phyloP scores from a whole-genome alignment of 2,329 filamentous ascomycete genomes.

The Cladophialophora bantiana region DNA sequence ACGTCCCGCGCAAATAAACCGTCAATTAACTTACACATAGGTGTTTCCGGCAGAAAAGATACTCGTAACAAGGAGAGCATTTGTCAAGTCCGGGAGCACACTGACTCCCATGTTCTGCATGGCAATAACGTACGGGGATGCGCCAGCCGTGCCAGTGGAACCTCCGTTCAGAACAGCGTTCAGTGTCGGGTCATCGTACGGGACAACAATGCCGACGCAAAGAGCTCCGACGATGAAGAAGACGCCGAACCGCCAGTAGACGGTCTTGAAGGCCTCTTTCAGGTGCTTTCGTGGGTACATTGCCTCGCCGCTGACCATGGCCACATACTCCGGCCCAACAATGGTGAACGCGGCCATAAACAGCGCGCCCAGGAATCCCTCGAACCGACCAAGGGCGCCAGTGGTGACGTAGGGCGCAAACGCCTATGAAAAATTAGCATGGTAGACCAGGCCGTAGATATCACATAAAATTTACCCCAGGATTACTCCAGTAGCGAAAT shows the following conservation, averaged over 20 bases:
- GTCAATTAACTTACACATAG: conserved; percentile 47
- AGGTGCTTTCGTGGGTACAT: conserved; percentile 72
- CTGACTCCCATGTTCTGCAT: conserved; percentile 63
- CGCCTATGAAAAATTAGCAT: conserved; percentile 42
- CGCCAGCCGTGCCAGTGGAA: conserved; percentile 61
- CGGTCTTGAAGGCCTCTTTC: conserved; percentile 75
- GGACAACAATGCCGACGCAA: conserved; percentile 71
- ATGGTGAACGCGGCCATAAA: conserved; percentile 72
- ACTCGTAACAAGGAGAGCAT: conserved; percentile 62
- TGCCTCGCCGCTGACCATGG: conserved; percentile 68
- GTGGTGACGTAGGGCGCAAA: conserved; percentile 69
- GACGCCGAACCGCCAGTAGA: conserved; percentile 76
- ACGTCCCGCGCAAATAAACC: neutral
- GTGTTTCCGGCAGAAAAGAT: conserved; percentile 66
- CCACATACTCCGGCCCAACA: conserved; percentile 69
- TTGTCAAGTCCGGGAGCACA: conserved; percentile 64
- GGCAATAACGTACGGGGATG: conserved; percentile 69
- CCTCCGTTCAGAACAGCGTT: conserved; percentile 47
- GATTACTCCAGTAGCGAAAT: conserved; percentile 70
- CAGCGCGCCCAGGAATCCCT: conserved; percentile 69
- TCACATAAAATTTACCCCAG: conserved; percentile 42
- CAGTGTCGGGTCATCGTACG: conserved; percentile 69
- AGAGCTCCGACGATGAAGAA: conserved; percentile 79
- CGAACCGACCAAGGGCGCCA: conserved; percentile 65
- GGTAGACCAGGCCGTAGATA: neutral